Base-by-base conservation (phyloP, 805 yeast genomes). In the Wickerhamomyces bisporus region DNA sequence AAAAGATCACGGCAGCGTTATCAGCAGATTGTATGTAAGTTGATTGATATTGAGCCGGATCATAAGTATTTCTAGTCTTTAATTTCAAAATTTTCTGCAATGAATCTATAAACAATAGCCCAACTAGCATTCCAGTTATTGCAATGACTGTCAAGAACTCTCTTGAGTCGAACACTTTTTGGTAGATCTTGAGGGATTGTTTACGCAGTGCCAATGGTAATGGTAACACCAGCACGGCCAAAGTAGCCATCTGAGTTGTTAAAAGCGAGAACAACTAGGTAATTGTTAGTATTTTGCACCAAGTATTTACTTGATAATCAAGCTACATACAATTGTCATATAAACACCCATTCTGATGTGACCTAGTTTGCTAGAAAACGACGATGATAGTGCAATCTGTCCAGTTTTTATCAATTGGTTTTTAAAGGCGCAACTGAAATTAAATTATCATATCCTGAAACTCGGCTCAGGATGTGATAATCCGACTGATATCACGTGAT, bases 1-100 rank as follows among this genome's bases (percentile, higher is more conserved):
- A 79, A 40, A 80, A 78, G 43, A 78, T 73, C 33, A 75, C 63
- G 5, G 82, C 84, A 45, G 76, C 58, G 43, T 67, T 72, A 17
- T 79, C 82, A 30, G 70, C 64, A 32, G 71, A 61, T 25, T 60
- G 50, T 3, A 49, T 39, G 20, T 59, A 54, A 2, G 56, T 47
- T 8, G 54, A 44, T 24, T 40, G 40, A 25, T 41, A 39, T 23
- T 45, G 32, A 6, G 19, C 5, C 12, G 48, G 44, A 66, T 67
- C 53, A 38, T 45, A 44, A n/a, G 50, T 46, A 25, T 39, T 30
- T 14, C 46, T 41, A 4, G 45, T 48, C 15, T 66, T 61, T 19
- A 55, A 47, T 33, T 63, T 55, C 31, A 53, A 49, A 9, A 65
- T 62, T 36, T 77, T 63, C 39, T 71, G 70, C 48, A 74, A 55